Conservation (phyloP, 768 basidiomycete genomes). For the Suillus lakei region DNA sequence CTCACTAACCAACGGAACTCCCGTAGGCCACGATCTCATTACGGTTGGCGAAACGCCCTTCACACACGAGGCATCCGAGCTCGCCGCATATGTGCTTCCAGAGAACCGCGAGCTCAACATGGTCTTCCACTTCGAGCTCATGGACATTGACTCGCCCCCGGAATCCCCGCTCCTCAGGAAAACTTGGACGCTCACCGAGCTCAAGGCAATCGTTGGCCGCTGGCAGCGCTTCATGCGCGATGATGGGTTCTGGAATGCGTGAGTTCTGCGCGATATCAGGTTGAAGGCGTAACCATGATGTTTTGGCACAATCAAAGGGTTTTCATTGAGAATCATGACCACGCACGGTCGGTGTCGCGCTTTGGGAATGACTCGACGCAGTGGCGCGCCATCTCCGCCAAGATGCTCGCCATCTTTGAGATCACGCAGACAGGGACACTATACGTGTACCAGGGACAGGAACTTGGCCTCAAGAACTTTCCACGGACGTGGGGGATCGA, state of each 20-base stretch:
- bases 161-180: slow-evolving; percentile 45
- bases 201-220: slow-evolving; percentile 48
- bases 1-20: background rate
- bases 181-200: slow-evolving; percentile 55
- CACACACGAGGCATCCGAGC: slow-evolving; percentile 52
- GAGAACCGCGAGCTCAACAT: slow-evolving; percentile 64
- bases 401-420: slow-evolving; percentile 67
- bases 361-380: slow-evolving; percentile 63
- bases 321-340: slow-evolving; percentile 76
- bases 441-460: slow-evolving; percentile 79
- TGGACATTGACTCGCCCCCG: slow-evolving; percentile 58
- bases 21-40: slow-evolving; percentile 57
- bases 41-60: slow-evolving; percentile 70
- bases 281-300: background rate
- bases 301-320: slow-evolving; percentile 39
- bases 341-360: slow-evolving; percentile 64
- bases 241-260: slow-evolving; percentile 73
- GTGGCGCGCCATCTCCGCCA: slow-evolving; percentile 63
- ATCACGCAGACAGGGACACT: slow-evolving; percentile 66
- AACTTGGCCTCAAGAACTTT: slow-evolving; percentile 70
- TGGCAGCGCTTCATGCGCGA: slow-evolving; percentile 66
- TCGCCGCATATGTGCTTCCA: slow-evolving; percentile 63
- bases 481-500: slow-evolving; percentile 67
- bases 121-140: slow-evolving; percentile 68
- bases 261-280: slow-evolving; percentile 22